Evolutionary conservation across 1,139 yeast genomes (phyloP), one percentile per base, ranked within the genome.

Genomic region (Sugiyamaella paludigena): DNA sequence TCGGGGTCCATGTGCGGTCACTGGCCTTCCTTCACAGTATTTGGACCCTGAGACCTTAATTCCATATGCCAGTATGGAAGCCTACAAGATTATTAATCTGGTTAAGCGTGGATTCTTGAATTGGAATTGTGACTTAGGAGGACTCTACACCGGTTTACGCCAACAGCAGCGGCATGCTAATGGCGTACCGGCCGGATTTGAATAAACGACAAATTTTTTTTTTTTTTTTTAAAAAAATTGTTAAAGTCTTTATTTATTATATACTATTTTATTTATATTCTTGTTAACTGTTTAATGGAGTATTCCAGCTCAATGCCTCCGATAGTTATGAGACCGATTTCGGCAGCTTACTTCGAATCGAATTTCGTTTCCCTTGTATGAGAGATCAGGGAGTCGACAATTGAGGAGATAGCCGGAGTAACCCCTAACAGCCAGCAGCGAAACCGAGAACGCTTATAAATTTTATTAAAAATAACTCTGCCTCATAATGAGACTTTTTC

Each of bases 121-220:
- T 15, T 91, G 97, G 97, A 76, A 77, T 56, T 82, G 83, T 41
- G 78, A 76, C 29, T 74, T 79, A 44, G 94, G 94, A 12, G 87
- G 89, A 0, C 76, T 78, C 1, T 84, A 84, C 59, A 77, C 84
- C 36, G 81, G 81, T 30, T 72, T 79, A 12, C 73, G 84, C 51
- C 76, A 76, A 36, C 75, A 77, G 10, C 72, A 70, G 37, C 72
- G 78, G 40, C 91, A 83, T 57, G 96, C 96, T 0, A 77, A 78
- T 53, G 97, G 96, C 4, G 96, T 89, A 4, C 98, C 98, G 0
- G 84, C 83, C 46, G 95, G 95, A 2, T 88, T 88, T 68, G 55
- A 50, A 19, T 19, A 5, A 19, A n/a, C n/a, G n/a, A n/a, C n/a
- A 19, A 19, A 19, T 19, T 19, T 19, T 19, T 3, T 19, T 4